Base-by-base conservation (phyloP, 2,329 filamentous ascomycete genomes). In the Torrubiellomyces zombiae region DNA sequence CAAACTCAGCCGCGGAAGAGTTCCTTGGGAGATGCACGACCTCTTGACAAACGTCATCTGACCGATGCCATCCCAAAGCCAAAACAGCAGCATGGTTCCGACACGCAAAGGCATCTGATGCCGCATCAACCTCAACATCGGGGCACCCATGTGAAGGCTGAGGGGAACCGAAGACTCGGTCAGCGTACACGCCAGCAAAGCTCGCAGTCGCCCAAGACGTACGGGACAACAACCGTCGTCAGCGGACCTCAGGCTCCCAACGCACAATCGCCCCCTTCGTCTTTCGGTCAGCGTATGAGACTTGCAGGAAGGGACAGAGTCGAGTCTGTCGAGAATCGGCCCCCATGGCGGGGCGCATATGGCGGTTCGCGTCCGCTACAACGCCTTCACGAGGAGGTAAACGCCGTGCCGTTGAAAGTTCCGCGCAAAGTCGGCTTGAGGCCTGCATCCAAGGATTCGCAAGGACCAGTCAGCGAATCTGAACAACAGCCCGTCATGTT, bases 271-370 rank as follows among this genome's bases (percentile, higher is more conserved):
- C 37, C 20, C 25, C 37, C 10, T 33, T 33, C 37, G 7, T 42
- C 47, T 3, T 40, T 52, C 24, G 47, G 48, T 7, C 42, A 49
- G 28, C 45, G 49, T 9, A 39, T 50, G 28, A 42, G 46, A 8
- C 39, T 47, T 16, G 30, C 46, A 24, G 39, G 42, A 20, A 42
- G 48, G 49, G 36, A 48, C 40, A 33, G 54, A 40, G 45, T 35
- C 38, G 52, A 38, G 34, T 44, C 38, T 32, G 15, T 55, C 26
- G 55, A 60, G 14, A 54, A 42, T 25, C 56, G 60, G 13, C 68
- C 71, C 5, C 60, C 71, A 29, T 83, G 78, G 78, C 74, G 72
- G 38, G 77, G 77, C 11, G 69, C 71, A 18, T 81, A 72, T 43
- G 78, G 78, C 15, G 67, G 77, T 34, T 61, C 62, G 20, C 56